These are phyloP conservation scores for Handroanthus guayacan DNA, from an alignment of 257 asterid species.

Conservation along the genomic window DNA sequence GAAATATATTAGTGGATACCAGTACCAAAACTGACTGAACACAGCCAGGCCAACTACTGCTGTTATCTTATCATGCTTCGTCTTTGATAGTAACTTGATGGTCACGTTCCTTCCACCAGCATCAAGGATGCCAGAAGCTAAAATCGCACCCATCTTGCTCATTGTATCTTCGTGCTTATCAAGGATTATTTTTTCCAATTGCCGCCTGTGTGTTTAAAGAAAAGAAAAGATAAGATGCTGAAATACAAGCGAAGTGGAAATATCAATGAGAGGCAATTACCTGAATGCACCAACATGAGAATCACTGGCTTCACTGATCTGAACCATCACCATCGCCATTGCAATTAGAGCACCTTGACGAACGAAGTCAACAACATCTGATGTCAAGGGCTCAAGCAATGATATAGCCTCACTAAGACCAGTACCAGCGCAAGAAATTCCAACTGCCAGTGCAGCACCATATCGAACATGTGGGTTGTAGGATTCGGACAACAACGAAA, in stretches of 20 bases:
- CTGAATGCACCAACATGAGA: slow-evolving; percentile 97
- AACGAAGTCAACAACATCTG: slow-evolving; percentile 96
- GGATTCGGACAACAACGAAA: slow-evolving; percentile 89
- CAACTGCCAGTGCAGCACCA: slow-evolving; percentile 99
- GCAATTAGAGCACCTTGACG: slow-evolving; percentile 99
- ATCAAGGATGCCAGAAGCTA: slow-evolving; percentile 96
- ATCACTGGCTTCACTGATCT: slow-evolving; percentile 92
- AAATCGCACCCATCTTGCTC: slow-evolving; percentile 99
- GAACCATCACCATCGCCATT: slow-evolving; percentile 99
- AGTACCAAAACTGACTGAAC: slow-evolving; percentile 98
- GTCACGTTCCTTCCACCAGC: slow-evolving; percentile 98
- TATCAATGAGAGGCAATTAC: slow-evolving; percentile 43
- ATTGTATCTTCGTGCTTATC: slow-evolving; percentile 97
- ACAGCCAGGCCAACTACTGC: slow-evolving; percentile 97
- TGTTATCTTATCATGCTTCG: slow-evolving; percentile 83
- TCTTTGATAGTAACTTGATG: slow-evolving; percentile 82
- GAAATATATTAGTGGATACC: slow-evolving; percentile 97
- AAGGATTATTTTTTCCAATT: slow-evolving; percentile 84
- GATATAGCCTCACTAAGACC: slow-evolving; percentile 98
- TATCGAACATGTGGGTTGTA: slow-evolving; percentile 99
- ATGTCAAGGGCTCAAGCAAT: slow-evolving; percentile 93
- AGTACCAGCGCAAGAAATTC: slow-evolving; percentile 98
- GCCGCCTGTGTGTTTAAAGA: slow-evolving; percentile 62
- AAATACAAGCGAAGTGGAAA: not conserved
- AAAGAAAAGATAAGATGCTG: slow-evolving; percentile 11